A percentile compares a stretch with the other conserved stretches of the same genome.
phyloP scores from a whole-genome alignment of 202 grass and related monocot genomes.

The Setaria italica region DNA sequence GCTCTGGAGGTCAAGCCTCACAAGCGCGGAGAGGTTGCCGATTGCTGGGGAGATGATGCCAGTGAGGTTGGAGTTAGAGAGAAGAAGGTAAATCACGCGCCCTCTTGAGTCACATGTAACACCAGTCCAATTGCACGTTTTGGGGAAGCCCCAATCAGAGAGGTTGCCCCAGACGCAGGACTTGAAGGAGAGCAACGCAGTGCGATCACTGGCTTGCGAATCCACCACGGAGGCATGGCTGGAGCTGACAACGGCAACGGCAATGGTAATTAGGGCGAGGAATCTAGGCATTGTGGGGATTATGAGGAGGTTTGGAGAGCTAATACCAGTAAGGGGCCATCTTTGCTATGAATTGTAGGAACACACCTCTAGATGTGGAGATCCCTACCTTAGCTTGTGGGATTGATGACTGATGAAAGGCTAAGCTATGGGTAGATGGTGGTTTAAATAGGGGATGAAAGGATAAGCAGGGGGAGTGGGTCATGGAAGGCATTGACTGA shows the following conservation, averaged over 20 bases:
- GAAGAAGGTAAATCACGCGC: conserved; percentile 43
- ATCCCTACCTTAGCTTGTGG: not conserved
- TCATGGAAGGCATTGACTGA: not conserved
- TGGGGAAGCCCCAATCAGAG: conserved; percentile 33
- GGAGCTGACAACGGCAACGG: not conserved
- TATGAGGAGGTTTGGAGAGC: not conserved
- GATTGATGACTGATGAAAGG: conserved; percentile 13
- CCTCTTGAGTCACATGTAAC: conserved; percentile 48
- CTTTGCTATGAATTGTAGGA: conserved; percentile 12
- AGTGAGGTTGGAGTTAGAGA: conserved; percentile 45
- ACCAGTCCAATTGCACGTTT: conserved; percentile 66
- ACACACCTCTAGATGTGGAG: not conserved
- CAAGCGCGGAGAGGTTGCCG: conserved; percentile 57
- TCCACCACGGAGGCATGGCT: not conserved
- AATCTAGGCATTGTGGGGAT: conserved; percentile 25
- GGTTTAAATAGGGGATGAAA: not conserved
- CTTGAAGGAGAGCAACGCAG: conserved; percentile 55
- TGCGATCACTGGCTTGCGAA: conserved; percentile 6
- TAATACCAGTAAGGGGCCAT: not conserved
- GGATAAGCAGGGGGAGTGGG: not conserved
- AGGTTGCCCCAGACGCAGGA: conserved; percentile 51
- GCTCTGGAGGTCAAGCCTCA: conserved; percentile 48
- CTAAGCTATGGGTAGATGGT: not conserved
- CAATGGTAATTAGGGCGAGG: not conserved
- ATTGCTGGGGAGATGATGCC: conserved; percentile 58